Evolutionary conservation across 1,139 yeast genomes (phyloP), one percentile per base, ranked within the genome.

Genomic region (Zhuliangozyma parablackwelliae): DNA sequence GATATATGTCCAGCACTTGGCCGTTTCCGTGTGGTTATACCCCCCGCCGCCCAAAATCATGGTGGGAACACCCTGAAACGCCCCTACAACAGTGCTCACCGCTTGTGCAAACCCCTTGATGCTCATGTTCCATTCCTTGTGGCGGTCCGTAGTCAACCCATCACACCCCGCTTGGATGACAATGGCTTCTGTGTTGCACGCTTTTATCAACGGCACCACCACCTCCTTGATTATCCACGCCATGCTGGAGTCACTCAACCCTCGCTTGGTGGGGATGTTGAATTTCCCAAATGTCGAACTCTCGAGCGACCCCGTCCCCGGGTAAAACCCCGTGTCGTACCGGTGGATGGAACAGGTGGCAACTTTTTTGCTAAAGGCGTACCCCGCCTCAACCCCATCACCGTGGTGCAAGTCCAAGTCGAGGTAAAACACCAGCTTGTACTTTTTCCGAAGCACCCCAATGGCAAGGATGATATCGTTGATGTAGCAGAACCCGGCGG

Each of bases 351-450:
- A 82, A 23, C 82, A 62, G 1, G 86, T 80, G 36, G 72, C 59
- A 0, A 85, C 85, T 32, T 70, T 73, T 33, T 67, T 64, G 1
- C 85, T 75, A 44, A 62, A 68, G 40, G 65, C 63, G 56, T 82
- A 84, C 1, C 88, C 88, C 2, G 65, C 60, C 39, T 82, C 85
- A 1, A 84, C 92, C 0, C 89, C 95, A 53, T 84, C 90, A 0
- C 92, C 90, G 54, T 83, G 90, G 51, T 84, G 94, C 10, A 85
- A 54, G 56, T 85, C 95, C 8, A 84, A 56, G 53, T 85, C 95
- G 3, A 85, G 55, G 50, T 84, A 85, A 47, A 80, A 63, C 1
- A 85, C 67, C 28, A 57, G 68, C n/a, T 65, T 60, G 48, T 62
- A 77, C 9, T 57, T 54, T 11, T 63, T 63, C 25, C 89, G 57